phyloP scores from a whole-genome alignment of 192 early-diverging fungal species.

The Gaertneriomyces semiglobifer region DNA sequence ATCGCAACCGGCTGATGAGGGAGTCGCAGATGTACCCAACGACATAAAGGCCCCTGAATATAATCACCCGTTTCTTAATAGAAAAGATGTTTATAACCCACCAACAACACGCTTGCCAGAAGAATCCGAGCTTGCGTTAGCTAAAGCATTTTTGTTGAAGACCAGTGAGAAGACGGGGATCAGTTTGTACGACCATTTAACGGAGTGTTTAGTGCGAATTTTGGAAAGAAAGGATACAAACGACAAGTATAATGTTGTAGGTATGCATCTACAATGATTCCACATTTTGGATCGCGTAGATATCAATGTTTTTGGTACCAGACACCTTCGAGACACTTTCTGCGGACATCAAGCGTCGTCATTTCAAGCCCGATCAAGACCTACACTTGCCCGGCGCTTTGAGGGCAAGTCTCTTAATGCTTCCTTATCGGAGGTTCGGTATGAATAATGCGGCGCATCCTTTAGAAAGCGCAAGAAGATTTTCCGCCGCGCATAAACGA shows the following conservation, averaged over 20 bases:
- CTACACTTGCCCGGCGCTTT: slow-evolving; percentile 33
- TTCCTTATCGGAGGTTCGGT: neutral
- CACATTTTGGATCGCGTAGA: neutral
- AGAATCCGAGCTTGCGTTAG: slow-evolving; percentile 45
- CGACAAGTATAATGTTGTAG: slow-evolving; percentile 15
- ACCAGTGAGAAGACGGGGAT: slow-evolving; percentile 41
- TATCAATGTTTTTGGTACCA: neutral
- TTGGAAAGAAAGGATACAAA: slow-evolving; percentile 33
- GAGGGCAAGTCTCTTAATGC: slow-evolving; percentile 19
- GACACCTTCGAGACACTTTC: slow-evolving; percentile 46
- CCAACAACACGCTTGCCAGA: slow-evolving; percentile 39
- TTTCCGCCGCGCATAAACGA: slow-evolving; percentile 15
- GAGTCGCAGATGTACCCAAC: neutral
- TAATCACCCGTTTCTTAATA: slow-evolving; percentile 29
- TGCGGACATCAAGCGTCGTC: slow-evolving; percentile 40
- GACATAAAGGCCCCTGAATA: neutral
- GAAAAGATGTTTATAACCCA: slow-evolving; percentile 39
- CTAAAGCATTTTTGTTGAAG: slow-evolving; percentile 44
- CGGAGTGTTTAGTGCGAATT: slow-evolving; percentile 42
- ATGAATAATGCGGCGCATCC: slow-evolving; percentile 8
- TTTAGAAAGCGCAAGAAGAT: slow-evolving; percentile 24
- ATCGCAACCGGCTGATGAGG: neutral
- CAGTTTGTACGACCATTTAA: slow-evolving; percentile 53
- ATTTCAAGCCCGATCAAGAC: slow-evolving; percentile 33
- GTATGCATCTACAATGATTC: slow-evolving; percentile 14